phyloP scores from a whole-genome alignment of 2,329 filamentous ascomycete genomes.

The Fusarium coicis region DNA sequence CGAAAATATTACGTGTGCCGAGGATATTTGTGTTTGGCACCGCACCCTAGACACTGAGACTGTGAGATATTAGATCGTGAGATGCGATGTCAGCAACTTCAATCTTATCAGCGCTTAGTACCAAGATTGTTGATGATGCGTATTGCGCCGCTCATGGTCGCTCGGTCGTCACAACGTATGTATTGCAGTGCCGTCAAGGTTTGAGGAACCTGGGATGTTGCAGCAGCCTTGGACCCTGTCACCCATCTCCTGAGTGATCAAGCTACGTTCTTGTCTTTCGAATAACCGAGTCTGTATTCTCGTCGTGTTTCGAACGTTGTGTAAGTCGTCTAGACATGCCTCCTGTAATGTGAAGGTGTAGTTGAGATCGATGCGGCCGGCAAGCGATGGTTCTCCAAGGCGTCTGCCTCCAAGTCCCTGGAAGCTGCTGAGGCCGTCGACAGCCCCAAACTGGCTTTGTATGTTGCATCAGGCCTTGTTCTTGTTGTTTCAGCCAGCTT shows the following conservation, averaged over 20 bases:
- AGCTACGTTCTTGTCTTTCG: background rate
- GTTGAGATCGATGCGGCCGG: background rate
- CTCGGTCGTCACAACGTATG: background rate
- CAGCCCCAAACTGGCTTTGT: accelerated
- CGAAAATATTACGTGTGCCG: background rate
- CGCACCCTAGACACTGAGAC: background rate
- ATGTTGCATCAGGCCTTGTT: background rate
- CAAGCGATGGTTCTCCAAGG: accelerated
- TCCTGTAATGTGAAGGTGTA: background rate
- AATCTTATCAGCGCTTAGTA: background rate
- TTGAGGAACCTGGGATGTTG: too few relatives aligned
- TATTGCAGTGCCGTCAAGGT: background rate
- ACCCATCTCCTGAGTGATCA: background rate
- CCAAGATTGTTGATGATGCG: background rate
- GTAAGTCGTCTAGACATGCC: background rate
- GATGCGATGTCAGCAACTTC: background rate
- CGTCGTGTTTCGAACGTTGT: accelerated
- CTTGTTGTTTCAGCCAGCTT: accelerated
- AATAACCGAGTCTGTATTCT: background rate
- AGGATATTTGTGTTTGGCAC: background rate
- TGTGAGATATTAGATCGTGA: background rate
- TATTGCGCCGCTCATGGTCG: background rate
- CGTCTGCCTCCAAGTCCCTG: background rate
- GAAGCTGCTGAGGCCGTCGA: too few relatives aligned
- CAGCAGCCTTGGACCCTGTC: background rate